These are phyloP conservation scores for Penicillium nordicum DNA, from an alignment of 2,329 filamentous ascomycete species.

Conservation along the genomic window DNA sequence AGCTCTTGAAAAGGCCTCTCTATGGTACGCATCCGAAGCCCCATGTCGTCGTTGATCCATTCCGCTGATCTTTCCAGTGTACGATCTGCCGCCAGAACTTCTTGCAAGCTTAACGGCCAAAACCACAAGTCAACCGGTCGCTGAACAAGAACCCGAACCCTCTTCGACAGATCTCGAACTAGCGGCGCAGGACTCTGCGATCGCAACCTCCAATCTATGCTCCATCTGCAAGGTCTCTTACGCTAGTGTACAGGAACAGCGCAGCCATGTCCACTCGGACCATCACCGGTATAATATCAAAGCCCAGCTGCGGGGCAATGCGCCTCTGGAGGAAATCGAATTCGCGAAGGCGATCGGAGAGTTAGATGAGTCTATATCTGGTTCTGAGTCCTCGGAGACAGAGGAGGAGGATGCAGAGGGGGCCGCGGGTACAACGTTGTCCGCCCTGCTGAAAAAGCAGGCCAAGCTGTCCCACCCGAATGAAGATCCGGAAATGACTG, in stretches of 20 bases:
- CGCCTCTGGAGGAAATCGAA: conserved; percentile 70
- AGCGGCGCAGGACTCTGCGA: conserved; percentile 40
- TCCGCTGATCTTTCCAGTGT: conserved; percentile 56
- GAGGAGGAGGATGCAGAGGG: conserved; percentile 60
- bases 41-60: neutral
- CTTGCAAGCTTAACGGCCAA: conserved; percentile 64
- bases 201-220: conserved; percentile 66
- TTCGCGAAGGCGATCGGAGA: conserved; percentile 84
- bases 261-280: conserved; percentile 82
- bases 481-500: conserved; percentile 48
- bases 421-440: conserved; percentile 55
- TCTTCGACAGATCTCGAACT: conserved; percentile 28
- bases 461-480: conserved; percentile 61
- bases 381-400: conserved; percentile 64
- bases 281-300: conserved; percentile 93
- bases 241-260: conserved; percentile 71
- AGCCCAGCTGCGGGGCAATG: conserved; percentile 73
- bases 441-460: conserved; percentile 75
- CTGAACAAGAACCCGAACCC: conserved; percentile 22
- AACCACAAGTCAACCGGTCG: conserved; percentile 38
- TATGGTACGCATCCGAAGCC: conserved; percentile 42
- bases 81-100: conserved; percentile 74
- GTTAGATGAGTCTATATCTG: conserved; percentile 88
- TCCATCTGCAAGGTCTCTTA: conserved; percentile 74
- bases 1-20: conserved; percentile 48